These are phyloP conservation scores for Xerocomus nothofagi DNA, from an alignment of 1,284 basidiomycete species.

Conservation along the genomic window DNA sequence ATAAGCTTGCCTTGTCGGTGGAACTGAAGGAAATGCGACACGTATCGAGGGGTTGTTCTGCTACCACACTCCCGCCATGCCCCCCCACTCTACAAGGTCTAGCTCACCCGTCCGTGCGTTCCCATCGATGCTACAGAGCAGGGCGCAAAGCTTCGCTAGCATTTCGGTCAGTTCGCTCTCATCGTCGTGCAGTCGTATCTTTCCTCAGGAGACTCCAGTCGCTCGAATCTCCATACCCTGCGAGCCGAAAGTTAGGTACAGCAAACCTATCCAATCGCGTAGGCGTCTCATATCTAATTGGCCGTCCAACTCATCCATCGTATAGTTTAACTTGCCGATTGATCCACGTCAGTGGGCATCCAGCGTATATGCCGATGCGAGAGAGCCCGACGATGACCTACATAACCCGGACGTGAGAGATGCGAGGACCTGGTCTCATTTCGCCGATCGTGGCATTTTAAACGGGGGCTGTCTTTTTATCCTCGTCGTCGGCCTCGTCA, in stretches of 20 bases:
- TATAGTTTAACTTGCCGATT: conserved; percentile 50
- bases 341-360: conserved; percentile 58
- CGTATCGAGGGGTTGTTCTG: conserved; percentile 5
- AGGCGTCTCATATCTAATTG: neutral
- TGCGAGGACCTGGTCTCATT: conserved; percentile 23
- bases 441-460: conserved; percentile 51
- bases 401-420: conserved; percentile 50
- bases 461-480: conserved; percentile 68
- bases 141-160: conserved; percentile 31
- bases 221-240: conserved; percentile 30
- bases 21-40: no score
- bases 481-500: conserved; percentile 47
- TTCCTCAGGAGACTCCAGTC: conserved; percentile 19
- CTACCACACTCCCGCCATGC: conserved; percentile 14
- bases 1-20: conserved; percentile 4
- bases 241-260: conserved; percentile 17
- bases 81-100: conserved; percentile 12
- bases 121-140: conserved; percentile 15
- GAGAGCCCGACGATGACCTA: conserved; percentile 55
- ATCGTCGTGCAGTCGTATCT: neutral
- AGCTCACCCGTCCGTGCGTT: conserved; percentile 8
- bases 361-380: conserved; percentile 45
- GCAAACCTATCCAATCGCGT: conserved; percentile 26
- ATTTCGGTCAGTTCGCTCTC: conserved; percentile 23
- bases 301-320: conserved; percentile 1